phyloP scores from a whole-genome alignment of 768 basidiomycete species.

The Termitomyces sp. region DNA sequence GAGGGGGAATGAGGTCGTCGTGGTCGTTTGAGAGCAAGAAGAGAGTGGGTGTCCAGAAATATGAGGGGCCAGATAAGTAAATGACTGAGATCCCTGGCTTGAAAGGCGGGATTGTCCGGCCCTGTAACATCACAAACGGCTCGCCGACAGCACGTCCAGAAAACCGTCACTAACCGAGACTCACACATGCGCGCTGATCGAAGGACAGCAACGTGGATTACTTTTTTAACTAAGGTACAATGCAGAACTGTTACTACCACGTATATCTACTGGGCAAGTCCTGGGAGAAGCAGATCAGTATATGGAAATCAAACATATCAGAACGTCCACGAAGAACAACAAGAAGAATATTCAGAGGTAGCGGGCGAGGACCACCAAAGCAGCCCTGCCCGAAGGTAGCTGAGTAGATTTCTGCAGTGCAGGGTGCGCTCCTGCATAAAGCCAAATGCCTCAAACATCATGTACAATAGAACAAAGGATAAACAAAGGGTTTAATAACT shows the following conservation, averaged over 20 bases:
- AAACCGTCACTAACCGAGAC: background rate
- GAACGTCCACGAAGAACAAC: background rate
- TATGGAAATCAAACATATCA: background rate
- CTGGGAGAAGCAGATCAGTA: background rate
- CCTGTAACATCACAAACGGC: background rate
- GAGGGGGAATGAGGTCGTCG: background rate
- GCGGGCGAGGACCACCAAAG: constrained; percentile 41
- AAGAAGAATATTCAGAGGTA: constrained; percentile 26
- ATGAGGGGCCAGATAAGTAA: background rate
- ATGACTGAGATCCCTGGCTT: background rate
- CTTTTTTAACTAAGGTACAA: background rate
- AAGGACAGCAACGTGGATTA: background rate
- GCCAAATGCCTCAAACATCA: constrained; percentile 96
- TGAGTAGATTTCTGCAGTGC: constrained; percentile 85
- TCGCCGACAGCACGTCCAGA: background rate
- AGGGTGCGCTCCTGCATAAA: constrained; percentile 65
- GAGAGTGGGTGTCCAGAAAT: background rate
- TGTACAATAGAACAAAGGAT: constrained; percentile 11
- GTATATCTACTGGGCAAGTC: background rate
- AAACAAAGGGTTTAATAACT: constrained; percentile 11
- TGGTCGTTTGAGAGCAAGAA: background rate
- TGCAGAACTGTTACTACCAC: background rate
- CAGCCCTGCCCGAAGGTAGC: constrained; percentile 73
- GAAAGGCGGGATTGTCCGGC: constrained; percentile 10
- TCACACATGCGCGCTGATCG: background rate